Base-by-base conservation (phyloP, 2,329 filamentous ascomycete genomes). In the Aureobasidium musti region DNA sequence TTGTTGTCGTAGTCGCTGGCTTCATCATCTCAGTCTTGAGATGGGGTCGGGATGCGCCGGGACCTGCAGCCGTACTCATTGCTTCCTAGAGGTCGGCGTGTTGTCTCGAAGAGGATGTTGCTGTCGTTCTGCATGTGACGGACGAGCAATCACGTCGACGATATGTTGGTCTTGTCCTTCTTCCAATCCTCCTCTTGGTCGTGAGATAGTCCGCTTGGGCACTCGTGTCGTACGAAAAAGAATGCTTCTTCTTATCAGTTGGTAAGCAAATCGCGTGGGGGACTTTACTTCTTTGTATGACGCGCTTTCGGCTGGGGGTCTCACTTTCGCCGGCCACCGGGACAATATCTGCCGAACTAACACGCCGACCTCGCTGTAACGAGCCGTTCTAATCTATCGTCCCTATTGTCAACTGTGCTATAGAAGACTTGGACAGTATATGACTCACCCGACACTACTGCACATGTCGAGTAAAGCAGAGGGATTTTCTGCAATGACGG, bases 61-160 rank as follows among this genome's bases (percentile, higher is more conserved):
- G 68, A 69, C 47, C 71, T 63, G 69, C 71, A 73, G 63, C 71
- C 71, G 69, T 71, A 73, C 66, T 72, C 71, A 69, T 72, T 72
- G 37, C 68, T 68, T 41, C 70, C 71, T 17, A 71, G 65, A 30
- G 69, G 68, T 13, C 57, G 57, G 28, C 57, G 57, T 43, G 41
- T 61, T 14, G 57, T 49, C 19, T 17, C 26, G 5, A 35, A 23
- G 23, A 2, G 4, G 57, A 17, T 8, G 30, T 35, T 21, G 11
- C 19, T 60, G 56, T 23, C 19, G 41, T 26, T 47, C 39, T 49
- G 57, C 57, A 61, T 61, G 57, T 61, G 57, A 47, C n/a, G 28
- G n/a, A 33, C 41, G 19, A 14, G 35, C n/a, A 39, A 39, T 39
- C 35, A 39, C 35, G 35, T 39, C 35, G 14, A 39, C 17, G 35